These are phyloP conservation scores for Psilocybe tampanensis DNA, from an alignment of 768 basidiomycete genomes.

Conservation along the genomic window DNA sequence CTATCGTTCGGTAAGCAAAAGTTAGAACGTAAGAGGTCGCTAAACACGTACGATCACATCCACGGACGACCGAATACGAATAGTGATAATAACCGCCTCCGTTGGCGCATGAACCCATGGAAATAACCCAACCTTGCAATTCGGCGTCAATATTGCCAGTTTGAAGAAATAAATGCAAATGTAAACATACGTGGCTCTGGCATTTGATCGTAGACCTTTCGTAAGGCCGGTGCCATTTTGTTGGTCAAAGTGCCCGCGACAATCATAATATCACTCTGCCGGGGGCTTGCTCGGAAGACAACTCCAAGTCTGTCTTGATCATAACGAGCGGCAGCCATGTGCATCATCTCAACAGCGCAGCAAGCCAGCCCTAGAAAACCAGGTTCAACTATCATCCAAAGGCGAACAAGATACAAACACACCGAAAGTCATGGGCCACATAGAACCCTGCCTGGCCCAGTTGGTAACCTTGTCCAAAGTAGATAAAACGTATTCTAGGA, in stretches of 20 bases:
- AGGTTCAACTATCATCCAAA: constrained; percentile 1
- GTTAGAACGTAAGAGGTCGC: background rate
- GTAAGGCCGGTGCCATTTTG: constrained; percentile 98
- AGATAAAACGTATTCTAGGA: constrained; percentile 90
- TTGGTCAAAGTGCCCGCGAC: constrained; percentile 98
- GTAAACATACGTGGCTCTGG: constrained; percentile 82
- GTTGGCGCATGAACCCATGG: constrained; percentile 99
- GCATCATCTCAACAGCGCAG: constrained; percentile 99
- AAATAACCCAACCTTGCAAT: constrained; percentile 90
- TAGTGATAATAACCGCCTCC: constrained; percentile 98
- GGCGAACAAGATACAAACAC: constrained; percentile 13
- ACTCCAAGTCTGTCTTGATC: constrained; percentile 98
- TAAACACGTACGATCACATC: constrained; percentile 82
- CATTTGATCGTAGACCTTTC: constrained; percentile 99
- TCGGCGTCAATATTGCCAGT: background rate
- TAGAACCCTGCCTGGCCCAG: constrained; percentile 96
- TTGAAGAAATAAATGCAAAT: constrained; percentile 1
- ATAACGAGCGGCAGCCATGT: constrained; percentile 99
- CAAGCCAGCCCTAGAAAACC: constrained; percentile 81
- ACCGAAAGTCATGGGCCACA: constrained; percentile 99
- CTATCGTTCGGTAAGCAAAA: constrained; percentile 36
- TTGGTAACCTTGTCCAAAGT: constrained; percentile 96
- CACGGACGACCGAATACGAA: constrained; percentile 97
- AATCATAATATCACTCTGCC: constrained; percentile 98
- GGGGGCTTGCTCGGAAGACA: constrained; percentile 98